These are phyloP conservation scores for Recurvomyces mirabilis DNA, from an alignment of 495 filamentous ascomycete species.

Conservation along the genomic window DNA sequence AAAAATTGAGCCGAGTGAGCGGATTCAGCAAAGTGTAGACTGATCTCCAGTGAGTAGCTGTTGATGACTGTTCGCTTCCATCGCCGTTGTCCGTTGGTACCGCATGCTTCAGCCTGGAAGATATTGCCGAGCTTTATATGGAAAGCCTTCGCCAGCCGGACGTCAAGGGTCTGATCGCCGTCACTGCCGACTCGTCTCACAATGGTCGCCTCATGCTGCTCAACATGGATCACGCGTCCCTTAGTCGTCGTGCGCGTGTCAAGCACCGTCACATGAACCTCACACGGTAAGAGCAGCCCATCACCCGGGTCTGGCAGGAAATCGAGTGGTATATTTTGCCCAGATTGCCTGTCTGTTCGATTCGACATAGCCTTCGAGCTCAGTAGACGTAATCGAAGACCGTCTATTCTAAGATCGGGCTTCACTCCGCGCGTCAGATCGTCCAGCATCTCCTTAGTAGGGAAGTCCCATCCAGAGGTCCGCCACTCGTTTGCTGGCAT, in stretches of 20 bases:
- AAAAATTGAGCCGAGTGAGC: conserved; percentile 9
- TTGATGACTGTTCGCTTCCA: conserved; percentile 16
- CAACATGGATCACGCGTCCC: background rate
- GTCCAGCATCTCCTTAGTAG: conserved; percentile 13
- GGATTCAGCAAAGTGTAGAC: conserved; percentile 7
- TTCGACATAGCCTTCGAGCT: background rate
- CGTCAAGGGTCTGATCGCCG: background rate
- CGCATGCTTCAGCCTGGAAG: conserved; percentile 2
- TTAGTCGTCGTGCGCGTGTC: background rate
- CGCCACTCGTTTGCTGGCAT: conserved; percentile 7
- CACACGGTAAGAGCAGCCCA: conserved; percentile 6
- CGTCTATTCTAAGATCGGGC: conserved; percentile 10
- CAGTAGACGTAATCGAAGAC: conserved; percentile 3
- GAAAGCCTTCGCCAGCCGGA: conserved; percentile 9
- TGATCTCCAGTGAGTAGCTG: conserved; percentile 7
- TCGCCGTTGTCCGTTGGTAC: conserved; percentile 1
- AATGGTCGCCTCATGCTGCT: background rate
- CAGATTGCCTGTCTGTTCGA: background rate
- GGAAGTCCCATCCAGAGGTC: conserved; percentile 13
- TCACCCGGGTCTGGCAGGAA: conserved; percentile 6
- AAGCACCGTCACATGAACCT: conserved; percentile 3
- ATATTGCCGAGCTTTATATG: conserved; percentile 9
- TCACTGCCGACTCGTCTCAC: background rate
- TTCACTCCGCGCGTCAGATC: conserved; percentile 5
- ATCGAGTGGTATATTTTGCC: background rate